Evolutionary conservation across 1,284 basidiomycete species (phyloP).

Genomic region (Takashimella koratensis): DNA sequence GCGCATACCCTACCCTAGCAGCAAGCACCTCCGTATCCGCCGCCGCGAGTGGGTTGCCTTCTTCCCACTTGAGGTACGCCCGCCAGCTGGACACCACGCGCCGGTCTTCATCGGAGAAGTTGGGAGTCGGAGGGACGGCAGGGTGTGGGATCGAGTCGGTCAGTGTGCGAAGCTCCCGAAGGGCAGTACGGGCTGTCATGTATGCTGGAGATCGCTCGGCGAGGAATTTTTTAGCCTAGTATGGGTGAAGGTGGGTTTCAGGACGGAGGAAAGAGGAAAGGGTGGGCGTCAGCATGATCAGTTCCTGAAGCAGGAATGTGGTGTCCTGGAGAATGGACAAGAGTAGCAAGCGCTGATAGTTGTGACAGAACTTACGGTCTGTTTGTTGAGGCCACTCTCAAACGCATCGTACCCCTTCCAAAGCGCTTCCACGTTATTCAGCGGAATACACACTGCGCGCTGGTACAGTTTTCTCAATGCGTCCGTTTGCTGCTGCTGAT

Average conservation of each 20-base stretch:
- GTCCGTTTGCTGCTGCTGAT: slow-evolving; percentile 94
- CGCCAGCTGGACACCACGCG: slow-evolving; percentile 80
- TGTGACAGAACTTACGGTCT: no score
- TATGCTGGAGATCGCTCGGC: slow-evolving; percentile 76
- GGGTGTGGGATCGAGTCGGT: slow-evolving; percentile 60
- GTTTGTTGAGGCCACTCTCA: slow-evolving; percentile 84
- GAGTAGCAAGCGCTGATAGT: no score
- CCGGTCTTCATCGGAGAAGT: slow-evolving; percentile 69
- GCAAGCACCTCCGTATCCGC: slow-evolving; percentile 68
- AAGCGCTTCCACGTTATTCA: slow-evolving; percentile 86
- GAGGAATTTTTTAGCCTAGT: slow-evolving; percentile 94
- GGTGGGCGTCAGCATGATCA: no score
- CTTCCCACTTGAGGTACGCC: slow-evolving; percentile 91
- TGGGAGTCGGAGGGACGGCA: slow-evolving; percentile 68
- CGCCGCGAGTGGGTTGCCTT: slow-evolving; percentile 83
- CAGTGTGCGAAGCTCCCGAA: slow-evolving; percentile 73
- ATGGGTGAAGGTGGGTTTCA: no score
- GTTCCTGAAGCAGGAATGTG: no score
- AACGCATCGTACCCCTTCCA: slow-evolving; percentile 96
- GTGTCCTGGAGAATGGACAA: no score
- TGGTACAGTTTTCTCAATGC: slow-evolving; percentile 87
- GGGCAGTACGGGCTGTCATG: slow-evolving; percentile 88
- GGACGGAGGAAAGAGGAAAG: no score
- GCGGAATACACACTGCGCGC: slow-evolving; percentile 85
- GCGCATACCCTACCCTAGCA: slow-evolving; percentile 72